Percentiles rank a stretch among this genome's conserved stretches.
These are phyloP conservation scores for Podila minutissima DNA, from an alignment of 192 early-diverging fungal genomes.

Conservation along the genomic window DNA sequence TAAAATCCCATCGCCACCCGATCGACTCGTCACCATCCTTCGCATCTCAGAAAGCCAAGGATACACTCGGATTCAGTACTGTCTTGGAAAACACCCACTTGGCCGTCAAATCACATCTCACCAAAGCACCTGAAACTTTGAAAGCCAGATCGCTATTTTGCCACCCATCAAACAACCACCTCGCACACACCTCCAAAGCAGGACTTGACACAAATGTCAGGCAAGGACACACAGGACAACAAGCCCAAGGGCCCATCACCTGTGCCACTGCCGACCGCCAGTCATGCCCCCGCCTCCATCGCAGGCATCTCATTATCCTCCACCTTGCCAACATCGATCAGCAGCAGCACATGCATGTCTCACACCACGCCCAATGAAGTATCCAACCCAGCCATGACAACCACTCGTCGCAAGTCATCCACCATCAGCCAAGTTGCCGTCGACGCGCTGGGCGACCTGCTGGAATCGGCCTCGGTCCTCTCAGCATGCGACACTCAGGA, in stretches of 20 bases:
- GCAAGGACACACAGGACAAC: neutral
- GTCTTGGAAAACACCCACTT: too few relatives aligned
- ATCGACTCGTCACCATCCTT: too few relatives aligned
- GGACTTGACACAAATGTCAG: neutral
- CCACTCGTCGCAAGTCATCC: neutral
- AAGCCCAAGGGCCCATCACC: neutral
- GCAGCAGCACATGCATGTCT: too few relatives aligned
- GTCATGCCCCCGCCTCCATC: neutral
- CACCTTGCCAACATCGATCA: too few relatives aligned
- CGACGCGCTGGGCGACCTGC: constrained; percentile 39
- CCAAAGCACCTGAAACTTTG: too few relatives aligned
- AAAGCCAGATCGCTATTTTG: too few relatives aligned
- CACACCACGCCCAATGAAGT: neutral
- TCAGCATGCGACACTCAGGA: constrained; percentile 20
- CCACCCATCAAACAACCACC: too few relatives aligned
- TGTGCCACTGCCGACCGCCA: neutral
- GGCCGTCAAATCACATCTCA: too few relatives aligned
- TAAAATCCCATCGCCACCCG: too few relatives aligned
- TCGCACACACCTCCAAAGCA: too few relatives aligned
- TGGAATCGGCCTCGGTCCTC: constrained; percentile 42
- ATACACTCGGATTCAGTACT: too few relatives aligned
- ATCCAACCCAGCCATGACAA: neutral
- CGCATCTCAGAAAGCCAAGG: too few relatives aligned
- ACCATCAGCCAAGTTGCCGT: constrained; percentile 38
- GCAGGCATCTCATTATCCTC: neutral